Conservation (phyloP, 352 stramenopile species). For the Elongisporangium prolatum region DNA sequence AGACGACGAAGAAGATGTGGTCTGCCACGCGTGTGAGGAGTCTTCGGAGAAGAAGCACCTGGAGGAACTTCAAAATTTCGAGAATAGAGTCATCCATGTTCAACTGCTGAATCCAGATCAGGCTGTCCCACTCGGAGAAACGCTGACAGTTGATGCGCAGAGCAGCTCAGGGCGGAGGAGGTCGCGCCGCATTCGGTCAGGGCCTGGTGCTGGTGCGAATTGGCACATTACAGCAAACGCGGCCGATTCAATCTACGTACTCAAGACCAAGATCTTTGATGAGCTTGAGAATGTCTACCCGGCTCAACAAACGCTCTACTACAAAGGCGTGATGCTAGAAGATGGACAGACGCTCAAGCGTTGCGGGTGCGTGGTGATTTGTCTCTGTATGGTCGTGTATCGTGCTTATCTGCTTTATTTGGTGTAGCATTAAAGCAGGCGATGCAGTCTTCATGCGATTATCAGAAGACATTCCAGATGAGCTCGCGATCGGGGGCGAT, state of each 20-base stretch:
- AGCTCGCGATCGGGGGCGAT: conserved; percentile 47
- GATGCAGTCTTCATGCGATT: conserved; percentile 74
- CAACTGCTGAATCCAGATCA: conserved; percentile 56
- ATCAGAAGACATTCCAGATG: conserved; percentile 51
- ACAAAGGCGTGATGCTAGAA: conserved; percentile 47
- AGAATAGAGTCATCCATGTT: conserved; percentile 50
- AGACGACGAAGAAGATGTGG: conserved; percentile 19
- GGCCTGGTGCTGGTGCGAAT: conserved; percentile 21
- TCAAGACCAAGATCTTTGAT: conserved; percentile 76
- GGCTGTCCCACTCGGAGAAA: conserved; percentile 34
- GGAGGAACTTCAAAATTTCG: conserved; percentile 61
- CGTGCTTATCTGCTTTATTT: conserved; percentile 1
- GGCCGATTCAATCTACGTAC: conserved; percentile 63
- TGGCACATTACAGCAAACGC: conserved; percentile 55
- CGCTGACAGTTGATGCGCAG: conserved; percentile 31
- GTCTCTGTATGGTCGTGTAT: background rate
- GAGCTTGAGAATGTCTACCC: conserved; percentile 55
- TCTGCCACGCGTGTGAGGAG: conserved; percentile 50
- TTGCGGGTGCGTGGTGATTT: conserved; percentile 36
- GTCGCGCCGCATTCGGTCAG: conserved; percentile 57
- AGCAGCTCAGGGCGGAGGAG: conserved; percentile 39
- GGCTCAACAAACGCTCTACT: conserved; percentile 70
- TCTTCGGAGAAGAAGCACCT: conserved; percentile 29
- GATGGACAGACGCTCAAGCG: conserved; percentile 57
- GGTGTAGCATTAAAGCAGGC: conserved; percentile 58